Evolutionary conservation across 2,329 filamentous ascomycete species (phyloP), one percentile per base, ranked within the genome.

Genomic region (Fusarium sp.): DNA sequence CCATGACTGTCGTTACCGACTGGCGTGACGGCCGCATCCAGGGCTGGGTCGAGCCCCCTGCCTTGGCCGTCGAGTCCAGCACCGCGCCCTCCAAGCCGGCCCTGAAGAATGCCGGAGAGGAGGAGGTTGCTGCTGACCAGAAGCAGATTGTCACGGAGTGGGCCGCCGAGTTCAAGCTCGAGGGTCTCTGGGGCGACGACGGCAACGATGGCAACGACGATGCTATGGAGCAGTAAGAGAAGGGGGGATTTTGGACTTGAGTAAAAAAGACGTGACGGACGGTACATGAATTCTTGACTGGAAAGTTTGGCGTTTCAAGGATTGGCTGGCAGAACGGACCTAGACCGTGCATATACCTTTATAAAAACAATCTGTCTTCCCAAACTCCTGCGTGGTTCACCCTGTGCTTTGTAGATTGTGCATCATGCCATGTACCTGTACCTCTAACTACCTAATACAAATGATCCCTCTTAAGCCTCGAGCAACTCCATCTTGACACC

Each of bases 1-100:
- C 95, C 68, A 95, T 96, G 86, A 91, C 93, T 0, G 94, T 99
- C 61, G 89, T 99, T 62, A 96, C 90, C n/a, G 96, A 99, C 83
- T 97, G 96, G 93, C 88, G 96, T 73, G 95, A 98, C 78, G 95
- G 94, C 25, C 89, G 96, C 57, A 96, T 99, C 74, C 93, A 96
- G 81, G 94, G 94, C 62, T 97, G 94, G 94, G 87, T 90, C 51
- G 91, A 93, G 73, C 87, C 93, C 3, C 93, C 94, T 7, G 85
- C 86, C 34, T 80, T 93, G 64, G 82, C 87, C 16, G 85, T 91
- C 49, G 84, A 84, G 61, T 74, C 75, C 10, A 55, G 62, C 57
- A 71, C 74, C 3, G 74, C 74, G 6, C 70, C 77, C 2, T 72
- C 73, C 5, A 80, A 76, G 40, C 71, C 77, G n/a, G 75, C 73